Percentiles rank a stretch among this genome's conserved stretches.
Evolutionary conservation across 371 early-diverging fungal genomes (phyloP).

Genomic region (Dinochytrium kinnereticum): DNA sequence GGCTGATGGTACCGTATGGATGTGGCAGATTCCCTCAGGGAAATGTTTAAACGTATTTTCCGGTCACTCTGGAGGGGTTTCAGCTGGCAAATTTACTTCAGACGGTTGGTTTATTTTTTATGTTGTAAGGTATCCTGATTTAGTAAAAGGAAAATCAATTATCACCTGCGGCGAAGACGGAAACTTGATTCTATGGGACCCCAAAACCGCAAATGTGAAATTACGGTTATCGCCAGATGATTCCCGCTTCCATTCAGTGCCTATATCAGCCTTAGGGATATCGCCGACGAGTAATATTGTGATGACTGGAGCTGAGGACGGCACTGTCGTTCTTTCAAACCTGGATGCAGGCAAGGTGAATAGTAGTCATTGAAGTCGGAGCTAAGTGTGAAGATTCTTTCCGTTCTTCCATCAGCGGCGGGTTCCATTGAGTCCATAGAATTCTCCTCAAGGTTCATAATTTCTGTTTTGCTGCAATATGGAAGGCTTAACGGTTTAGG

Average conservation of each 20-base stretch:
- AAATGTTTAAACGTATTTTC: slow-evolving; percentile 92
- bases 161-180: slow-evolving; percentile 89
- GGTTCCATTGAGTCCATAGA: slow-evolving; percentile 80
- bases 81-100: slow-evolving; percentile 87
- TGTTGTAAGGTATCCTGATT: not conserved
- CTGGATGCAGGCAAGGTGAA: slow-evolving; percentile 72
- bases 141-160: slow-evolving; percentile 63
- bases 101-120: slow-evolving; percentile 63
- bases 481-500: slow-evolving; percentile 32
- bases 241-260: slow-evolving; percentile 78
- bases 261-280: slow-evolving; percentile 77
- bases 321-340: slow-evolving; percentile 67
- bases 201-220: slow-evolving; percentile 78
- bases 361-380: slow-evolving; percentile 73
- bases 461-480: slow-evolving; percentile 9
- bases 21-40: slow-evolving; percentile 70
- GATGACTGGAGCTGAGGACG: slow-evolving; percentile 81
- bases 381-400: slow-evolving; percentile 55
- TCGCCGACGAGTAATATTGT: slow-evolving; percentile 78
- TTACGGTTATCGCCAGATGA: slow-evolving; percentile 68
- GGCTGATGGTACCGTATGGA: slow-evolving; percentile 76
- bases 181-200: slow-evolving; percentile 89
- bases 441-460: slow-evolving; percentile 61
- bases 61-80: slow-evolving; percentile 84
- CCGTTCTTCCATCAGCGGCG: slow-evolving; percentile 63